Conservation (phyloP, 2,329 filamentous ascomycete genomes). For the Aspergillus sp. region DNA sequence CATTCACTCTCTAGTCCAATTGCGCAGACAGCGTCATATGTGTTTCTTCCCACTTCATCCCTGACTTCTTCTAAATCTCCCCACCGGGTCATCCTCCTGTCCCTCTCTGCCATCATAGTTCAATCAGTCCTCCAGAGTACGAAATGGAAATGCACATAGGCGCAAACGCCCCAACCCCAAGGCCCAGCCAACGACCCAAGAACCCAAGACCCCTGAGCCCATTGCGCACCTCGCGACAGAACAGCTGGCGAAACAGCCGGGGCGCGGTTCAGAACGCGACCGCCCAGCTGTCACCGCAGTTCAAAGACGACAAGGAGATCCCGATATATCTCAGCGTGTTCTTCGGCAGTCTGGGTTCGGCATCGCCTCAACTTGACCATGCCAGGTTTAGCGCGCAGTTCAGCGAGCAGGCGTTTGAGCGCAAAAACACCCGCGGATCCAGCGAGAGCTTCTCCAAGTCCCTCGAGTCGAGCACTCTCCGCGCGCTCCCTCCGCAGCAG, state of each 20-base stretch:
- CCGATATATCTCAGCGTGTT: conserved; percentile 4
- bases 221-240: neutral
- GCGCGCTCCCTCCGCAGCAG: neutral
- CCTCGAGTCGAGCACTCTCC: neutral
- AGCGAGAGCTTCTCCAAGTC: neutral
- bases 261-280: neutral
- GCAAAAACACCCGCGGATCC: neutral
- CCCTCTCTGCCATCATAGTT: no score
- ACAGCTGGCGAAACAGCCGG: neutral
- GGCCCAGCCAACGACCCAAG: no score
- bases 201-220: no score
- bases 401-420: conserved; percentile 1
- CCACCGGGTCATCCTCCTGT: no score
- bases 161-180: no score
- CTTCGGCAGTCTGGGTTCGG: conserved; percentile 1
- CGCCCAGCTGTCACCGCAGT: neutral
- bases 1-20: no score
- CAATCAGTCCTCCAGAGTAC: no score
- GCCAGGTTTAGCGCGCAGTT: conserved; percentile 2
- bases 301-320: neutral
- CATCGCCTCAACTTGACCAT: conserved; percentile 1
- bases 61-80: no score
- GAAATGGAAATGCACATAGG: no score
- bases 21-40: no score
- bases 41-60: no score